Percentiles rank a stretch among this genome's conserved stretches.
phyloP scores from a whole-genome alignment of 2,329 filamentous ascomycete species.

The Coniella vitis region DNA sequence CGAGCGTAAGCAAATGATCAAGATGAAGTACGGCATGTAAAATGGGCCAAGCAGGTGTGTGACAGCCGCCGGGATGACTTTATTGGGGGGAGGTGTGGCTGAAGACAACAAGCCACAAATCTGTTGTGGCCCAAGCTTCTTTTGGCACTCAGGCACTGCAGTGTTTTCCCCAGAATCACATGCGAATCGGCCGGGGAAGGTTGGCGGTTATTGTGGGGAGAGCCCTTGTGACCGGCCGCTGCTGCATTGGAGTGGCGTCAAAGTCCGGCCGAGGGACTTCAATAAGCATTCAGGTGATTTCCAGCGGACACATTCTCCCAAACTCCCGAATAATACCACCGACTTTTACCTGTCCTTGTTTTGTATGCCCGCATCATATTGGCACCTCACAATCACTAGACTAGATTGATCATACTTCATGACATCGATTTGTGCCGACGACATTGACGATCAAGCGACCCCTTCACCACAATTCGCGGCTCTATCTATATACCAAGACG shows the following conservation, averaged over 20 bases:
- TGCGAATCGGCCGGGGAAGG: constrained; percentile 1
- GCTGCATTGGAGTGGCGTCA: background rate
- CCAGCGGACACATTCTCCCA: too few species aligned
- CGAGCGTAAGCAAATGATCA: background rate
- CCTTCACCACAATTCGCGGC: background rate
- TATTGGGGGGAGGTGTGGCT: background rate
- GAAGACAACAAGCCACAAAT: background rate
- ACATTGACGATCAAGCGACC: background rate
- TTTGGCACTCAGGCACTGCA: too few species aligned
- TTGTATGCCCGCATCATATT: too few species aligned
- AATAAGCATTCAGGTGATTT: too few species aligned
- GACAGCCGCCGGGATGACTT: too few species aligned
- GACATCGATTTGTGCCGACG: background rate
- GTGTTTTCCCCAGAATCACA: constrained; percentile 17
- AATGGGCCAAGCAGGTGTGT: too few species aligned
- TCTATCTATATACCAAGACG: background rate
- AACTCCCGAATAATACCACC: too few species aligned
- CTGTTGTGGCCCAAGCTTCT: background rate
- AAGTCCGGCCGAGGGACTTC: constrained; percentile 1
- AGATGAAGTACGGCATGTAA: background rate
- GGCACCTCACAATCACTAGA: too few species aligned
- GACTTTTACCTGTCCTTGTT: too few species aligned
- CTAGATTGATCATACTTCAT: too few species aligned
- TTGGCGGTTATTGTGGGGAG: background rate
- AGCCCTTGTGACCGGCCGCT: too few species aligned